phyloP scores from a whole-genome alignment of 148 eudicot genomes.

The Chenopodium berlandieri region DNA sequence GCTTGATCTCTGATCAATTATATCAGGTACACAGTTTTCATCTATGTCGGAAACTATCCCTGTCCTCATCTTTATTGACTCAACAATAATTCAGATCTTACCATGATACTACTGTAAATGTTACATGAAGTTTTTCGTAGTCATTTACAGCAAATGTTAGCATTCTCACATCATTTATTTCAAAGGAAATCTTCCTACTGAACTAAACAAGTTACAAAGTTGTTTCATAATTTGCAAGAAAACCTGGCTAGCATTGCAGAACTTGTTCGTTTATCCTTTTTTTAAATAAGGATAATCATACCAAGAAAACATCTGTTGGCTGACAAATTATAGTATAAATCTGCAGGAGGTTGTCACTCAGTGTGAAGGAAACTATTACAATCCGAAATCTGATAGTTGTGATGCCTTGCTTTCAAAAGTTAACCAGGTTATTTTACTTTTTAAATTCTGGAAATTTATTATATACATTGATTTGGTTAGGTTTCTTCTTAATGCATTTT shows the following conservation, averaged over 20 bases:
- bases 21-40: conserved; percentile 39
- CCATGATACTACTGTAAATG: neutral
- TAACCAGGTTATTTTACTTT: conserved; percentile 38
- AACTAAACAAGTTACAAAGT: neutral
- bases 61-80: neutral
- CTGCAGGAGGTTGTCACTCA: conserved; percentile 49
- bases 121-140: neutral
- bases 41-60: neutral
- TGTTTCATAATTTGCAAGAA: neutral
- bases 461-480: neutral
- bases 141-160: neutral
- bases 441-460: neutral
- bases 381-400: conserved; percentile 45
- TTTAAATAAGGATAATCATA: neutral
- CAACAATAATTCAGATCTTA: neutral
- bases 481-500: neutral
- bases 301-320: neutral
- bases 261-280: neutral
- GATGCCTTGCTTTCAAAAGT: conserved; percentile 48
- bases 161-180: neutral
- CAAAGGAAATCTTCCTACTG: neutral
- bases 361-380: conserved; percentile 69
- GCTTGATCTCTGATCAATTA: conserved; percentile 76
- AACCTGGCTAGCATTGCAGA: neutral
- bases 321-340: conserved; percentile 1